Percentiles rank a stretch among this genome's conserved stretches.
phyloP scores from a whole-genome alignment of 2,329 filamentous ascomycete species.

The Hypomyces rosellus region DNA sequence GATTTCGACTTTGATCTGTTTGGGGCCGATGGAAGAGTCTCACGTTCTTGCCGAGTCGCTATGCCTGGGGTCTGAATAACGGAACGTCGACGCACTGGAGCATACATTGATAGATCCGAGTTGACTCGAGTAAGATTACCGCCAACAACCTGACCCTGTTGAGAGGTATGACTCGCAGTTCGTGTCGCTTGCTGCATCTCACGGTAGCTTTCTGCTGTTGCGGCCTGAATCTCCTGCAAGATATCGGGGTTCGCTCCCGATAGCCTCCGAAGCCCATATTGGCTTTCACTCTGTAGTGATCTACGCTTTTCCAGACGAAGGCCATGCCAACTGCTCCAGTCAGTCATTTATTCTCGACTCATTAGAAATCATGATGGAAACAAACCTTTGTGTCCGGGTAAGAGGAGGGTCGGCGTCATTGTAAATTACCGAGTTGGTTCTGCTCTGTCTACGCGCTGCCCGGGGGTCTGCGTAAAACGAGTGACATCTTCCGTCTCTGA shows the following conservation, averaged over 20 bases:
- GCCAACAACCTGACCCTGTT: constrained; percentile 9
- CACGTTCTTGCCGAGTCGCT: constrained; percentile 35
- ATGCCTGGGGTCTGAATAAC: constrained; percentile 44
- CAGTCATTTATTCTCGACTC: neutral
- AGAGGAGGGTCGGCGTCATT: constrained; percentile 3
- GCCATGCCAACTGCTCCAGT: constrained; percentile 5
- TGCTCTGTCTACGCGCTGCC: constrained; percentile 1
- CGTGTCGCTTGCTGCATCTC: constrained; percentile 1
- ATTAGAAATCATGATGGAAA: neutral
- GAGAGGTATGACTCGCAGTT: neutral
- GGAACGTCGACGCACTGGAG: constrained; percentile 42
- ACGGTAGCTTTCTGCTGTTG: constrained; percentile 4
- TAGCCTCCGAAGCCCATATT: constrained; percentile 8
- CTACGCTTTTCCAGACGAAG: constrained; percentile 6
- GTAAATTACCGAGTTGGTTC: constrained; percentile 9
- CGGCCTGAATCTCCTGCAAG: constrained; percentile 7
- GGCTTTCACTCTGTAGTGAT: constrained; percentile 5
- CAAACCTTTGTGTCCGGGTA: constrained; percentile 13
- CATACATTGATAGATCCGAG: constrained; percentile 43
- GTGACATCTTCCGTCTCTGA: constrained; percentile 2
- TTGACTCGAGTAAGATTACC: constrained; percentile 14
- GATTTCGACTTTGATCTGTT: constrained; percentile 29
- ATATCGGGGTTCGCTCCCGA: constrained; percentile 6
- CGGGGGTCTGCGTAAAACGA: constrained; percentile 5
- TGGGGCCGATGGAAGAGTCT: constrained; percentile 15